Base-by-base conservation (phyloP, 192 early-diverging fungal genomes). In the Coemansia guatemalensis region DNA sequence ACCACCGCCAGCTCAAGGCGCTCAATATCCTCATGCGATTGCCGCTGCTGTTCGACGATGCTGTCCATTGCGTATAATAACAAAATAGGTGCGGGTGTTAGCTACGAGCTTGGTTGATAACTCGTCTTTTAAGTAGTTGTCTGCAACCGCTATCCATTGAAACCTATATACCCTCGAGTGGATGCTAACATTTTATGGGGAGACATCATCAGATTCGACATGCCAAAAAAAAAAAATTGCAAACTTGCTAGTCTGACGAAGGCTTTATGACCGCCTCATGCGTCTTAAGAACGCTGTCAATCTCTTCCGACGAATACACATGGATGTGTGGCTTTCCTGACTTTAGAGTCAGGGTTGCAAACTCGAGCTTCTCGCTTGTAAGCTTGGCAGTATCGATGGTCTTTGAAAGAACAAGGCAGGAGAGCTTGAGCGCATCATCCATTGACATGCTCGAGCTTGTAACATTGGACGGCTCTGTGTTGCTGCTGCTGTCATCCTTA, bases 381-480 rank as follows among this genome's bases (percentile, higher is more conserved):
- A 99, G 82, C 64, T 90, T 88, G 32, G 95, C 91, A 22, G 89
- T 87, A 59, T 99, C 97, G 88, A 99, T 97, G 26, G 94, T 96
- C 85, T 99, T 98, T 68, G 91, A 89, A 55, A 98, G 84, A 3
- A 98, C 94, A 76, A 96, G 94, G 63, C 96, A 86, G 6, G 95
- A 94, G 68, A 98, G 83, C 51, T 82, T 87, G 51, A 91, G 90
- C n/a, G 96, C 94, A 55, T 98, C 94, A 51, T 92, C 85, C 69
- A 99, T 79, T 3, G 88, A 86, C 72, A 81, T 74, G 8, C 68
- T 55, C 14, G 58, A 56, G 17, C 58, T 62, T 26, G 62, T 71
- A 5, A 41, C 26, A 25, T 39, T 41, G 3, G 62, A 51, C 24
- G 49, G 14, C n/a, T 44, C 51, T 8, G 60, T 47, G 29, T 35